These are phyloP conservation scores for Nemophila menziesii DNA, from an alignment of 257 asterid species.

Conservation along the genomic window DNA sequence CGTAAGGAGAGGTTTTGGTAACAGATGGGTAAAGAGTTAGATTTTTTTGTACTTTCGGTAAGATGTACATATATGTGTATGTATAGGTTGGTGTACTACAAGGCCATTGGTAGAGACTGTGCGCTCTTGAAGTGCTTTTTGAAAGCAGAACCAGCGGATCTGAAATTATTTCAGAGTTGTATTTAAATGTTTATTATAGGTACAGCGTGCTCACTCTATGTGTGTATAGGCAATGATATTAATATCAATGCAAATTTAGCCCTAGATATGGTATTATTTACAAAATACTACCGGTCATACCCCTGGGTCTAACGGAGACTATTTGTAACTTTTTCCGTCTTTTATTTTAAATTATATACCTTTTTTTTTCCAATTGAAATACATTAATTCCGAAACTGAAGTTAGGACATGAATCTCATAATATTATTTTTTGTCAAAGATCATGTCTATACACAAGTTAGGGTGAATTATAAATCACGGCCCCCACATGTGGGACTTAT, in stretches of 20 bases:
- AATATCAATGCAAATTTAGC: not conserved
- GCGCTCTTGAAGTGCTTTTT: constrained; percentile 6
- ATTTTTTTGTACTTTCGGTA: not conserved
- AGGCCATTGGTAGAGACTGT: constrained; percentile 2
- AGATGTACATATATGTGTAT: not conserved
- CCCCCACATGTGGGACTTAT: too few relatives aligned
- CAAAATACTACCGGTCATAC: too few relatives aligned
- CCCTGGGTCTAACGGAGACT: too few relatives aligned
- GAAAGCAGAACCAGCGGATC: constrained; percentile 31
- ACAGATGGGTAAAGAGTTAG: not conserved
- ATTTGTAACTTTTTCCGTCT: too few relatives aligned
- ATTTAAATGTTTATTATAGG: constrained; percentile 30
- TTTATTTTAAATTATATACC: too few relatives aligned
- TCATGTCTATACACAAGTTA: too few relatives aligned
- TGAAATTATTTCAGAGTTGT: constrained; percentile 24
- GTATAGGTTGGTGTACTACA: not conserved
- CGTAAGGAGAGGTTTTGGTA: not conserved
- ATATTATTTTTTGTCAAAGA: too few relatives aligned
- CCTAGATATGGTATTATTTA: constrained; percentile 4
- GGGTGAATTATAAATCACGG: too few relatives aligned
- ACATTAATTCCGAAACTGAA: too few relatives aligned
- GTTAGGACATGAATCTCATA: too few relatives aligned
- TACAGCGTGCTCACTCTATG: constrained; percentile 13
- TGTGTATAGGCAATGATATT: not conserved
- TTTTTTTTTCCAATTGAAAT: too few relatives aligned